Evolutionary conservation across 257 asterid species (phyloP).

Genomic region (Salvia rosmarinus): DNA sequence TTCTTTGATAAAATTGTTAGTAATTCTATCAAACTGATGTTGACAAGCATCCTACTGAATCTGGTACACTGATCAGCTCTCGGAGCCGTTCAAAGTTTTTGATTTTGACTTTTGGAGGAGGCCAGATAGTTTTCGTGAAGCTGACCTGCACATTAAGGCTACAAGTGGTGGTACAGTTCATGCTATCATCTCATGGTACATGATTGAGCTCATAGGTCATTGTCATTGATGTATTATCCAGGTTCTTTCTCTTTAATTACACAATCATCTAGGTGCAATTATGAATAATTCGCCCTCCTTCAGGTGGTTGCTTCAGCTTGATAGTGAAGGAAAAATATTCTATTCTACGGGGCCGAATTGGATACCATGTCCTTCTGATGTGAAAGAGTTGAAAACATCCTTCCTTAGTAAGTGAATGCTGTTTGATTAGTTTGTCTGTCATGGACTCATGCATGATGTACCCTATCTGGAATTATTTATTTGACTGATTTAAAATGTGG

Average conservation of each 20-base stretch:
- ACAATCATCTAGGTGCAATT: slow-evolving; percentile 1
- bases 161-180: slow-evolving; percentile 76
- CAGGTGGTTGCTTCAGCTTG: slow-evolving; percentile 99
- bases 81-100: slow-evolving; percentile 91
- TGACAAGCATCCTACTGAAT: slow-evolving; percentile 32
- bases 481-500: background rate
- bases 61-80: slow-evolving; percentile 60
- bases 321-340: slow-evolving; percentile 73
- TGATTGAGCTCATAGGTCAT: slow-evolving; percentile 35
- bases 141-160: slow-evolving; percentile 66
- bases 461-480: slow-evolving; percentile 8
- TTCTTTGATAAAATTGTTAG: background rate
- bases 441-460: slow-evolving; percentile 2
- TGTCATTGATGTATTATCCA: slow-evolving; percentile 31
- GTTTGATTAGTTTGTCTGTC: slow-evolving; percentile 8
- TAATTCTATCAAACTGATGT: slow-evolving; percentile 9
- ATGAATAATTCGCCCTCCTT: slow-evolving; percentile 31
- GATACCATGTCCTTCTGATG: slow-evolving; percentile 44
- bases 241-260: slow-evolving; percentile 8
- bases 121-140: slow-evolving; percentile 74
- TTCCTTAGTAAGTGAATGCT: slow-evolving; percentile 49
- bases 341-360: slow-evolving; percentile 87
- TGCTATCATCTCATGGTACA: slow-evolving; percentile 95
- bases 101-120: slow-evolving; percentile 96
- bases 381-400: slow-evolving; percentile 42